phyloP scores from a whole-genome alignment of 2,329 filamentous ascomycete genomes.

The Verticillium tricorpus region DNA sequence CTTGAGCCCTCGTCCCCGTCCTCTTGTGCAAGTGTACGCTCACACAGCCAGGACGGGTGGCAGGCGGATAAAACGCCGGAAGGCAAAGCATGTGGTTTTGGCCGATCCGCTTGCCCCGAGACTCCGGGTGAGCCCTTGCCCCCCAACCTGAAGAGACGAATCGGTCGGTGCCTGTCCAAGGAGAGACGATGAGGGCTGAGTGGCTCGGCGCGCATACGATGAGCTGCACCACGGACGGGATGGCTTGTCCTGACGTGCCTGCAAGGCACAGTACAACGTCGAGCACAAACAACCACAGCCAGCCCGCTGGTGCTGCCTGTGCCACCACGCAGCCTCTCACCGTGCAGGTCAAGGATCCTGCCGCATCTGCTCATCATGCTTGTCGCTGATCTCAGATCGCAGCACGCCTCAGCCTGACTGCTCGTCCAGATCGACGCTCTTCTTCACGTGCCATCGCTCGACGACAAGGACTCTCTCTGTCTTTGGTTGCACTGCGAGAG shows the following conservation, averaged over 20 bases:
- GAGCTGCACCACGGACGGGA: not conserved
- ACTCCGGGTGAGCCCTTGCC: too few relatives aligned
- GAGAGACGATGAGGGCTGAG: not conserved
- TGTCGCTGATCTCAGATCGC: not conserved
- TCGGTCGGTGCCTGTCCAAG: not conserved
- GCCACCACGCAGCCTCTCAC: not conserved
- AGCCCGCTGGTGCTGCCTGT: not conserved
- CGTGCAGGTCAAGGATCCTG: not conserved
- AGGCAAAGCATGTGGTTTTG: not conserved
- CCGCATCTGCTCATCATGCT: not conserved
- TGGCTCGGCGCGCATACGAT: not conserved
- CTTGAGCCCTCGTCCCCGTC: not conserved
- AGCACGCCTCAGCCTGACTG: too few relatives aligned
- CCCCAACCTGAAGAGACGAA: too few relatives aligned
- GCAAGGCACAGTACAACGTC: not conserved
- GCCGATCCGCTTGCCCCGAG: too few relatives aligned
- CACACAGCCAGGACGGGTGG: not conserved
- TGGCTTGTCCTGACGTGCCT: not conserved
- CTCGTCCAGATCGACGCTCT: not conserved
- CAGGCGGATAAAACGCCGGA: not conserved
- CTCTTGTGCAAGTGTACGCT: too few relatives aligned
- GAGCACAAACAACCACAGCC: not conserved
- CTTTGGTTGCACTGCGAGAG: not conserved
- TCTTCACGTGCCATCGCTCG: not conserved
- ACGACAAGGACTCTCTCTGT: not conserved